Conservation (phyloP, 257 asterid species). For the Jaltomata sinuosa region DNA sequence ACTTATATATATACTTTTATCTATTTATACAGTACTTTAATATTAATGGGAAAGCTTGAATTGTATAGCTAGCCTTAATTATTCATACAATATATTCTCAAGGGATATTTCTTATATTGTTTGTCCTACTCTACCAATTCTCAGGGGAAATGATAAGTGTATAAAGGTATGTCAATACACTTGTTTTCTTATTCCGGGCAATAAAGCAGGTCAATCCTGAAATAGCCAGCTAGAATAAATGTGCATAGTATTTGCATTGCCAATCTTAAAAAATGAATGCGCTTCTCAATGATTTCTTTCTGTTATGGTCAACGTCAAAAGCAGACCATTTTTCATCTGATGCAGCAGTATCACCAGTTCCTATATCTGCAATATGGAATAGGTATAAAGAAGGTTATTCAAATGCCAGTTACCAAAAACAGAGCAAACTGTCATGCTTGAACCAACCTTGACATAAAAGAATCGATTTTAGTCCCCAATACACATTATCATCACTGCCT, state of each 20-base stretch:
- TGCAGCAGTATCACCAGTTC: too few species aligned
- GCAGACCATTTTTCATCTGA: too few species aligned
- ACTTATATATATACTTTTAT: too few species aligned
- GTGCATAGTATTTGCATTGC: not conserved
- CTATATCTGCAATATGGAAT: slow-evolving; percentile 26
- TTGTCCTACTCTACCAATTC: not conserved
- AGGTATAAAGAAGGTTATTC: not conserved
- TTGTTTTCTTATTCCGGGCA: not conserved
- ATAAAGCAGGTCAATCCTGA: not conserved
- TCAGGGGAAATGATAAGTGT: too few species aligned
- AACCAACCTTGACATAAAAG: slow-evolving; percentile 50
- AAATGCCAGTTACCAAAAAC: not conserved
- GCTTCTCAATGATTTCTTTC: too few species aligned
- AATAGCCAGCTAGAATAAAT: not conserved
- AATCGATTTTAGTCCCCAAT: slow-evolving; percentile 54
- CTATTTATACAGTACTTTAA: too few species aligned
- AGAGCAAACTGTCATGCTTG: not conserved
- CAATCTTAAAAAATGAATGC: slow-evolving; percentile 11
- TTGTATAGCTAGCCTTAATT: too few species aligned
- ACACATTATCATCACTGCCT: slow-evolving; percentile 33
- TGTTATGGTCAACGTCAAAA: too few species aligned
- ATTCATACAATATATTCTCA: not conserved
- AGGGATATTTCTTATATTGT: not conserved
- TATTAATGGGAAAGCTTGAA: too few species aligned
- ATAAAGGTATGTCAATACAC: not conserved